phyloP scores from a whole-genome alignment of 305 asterid genomes.

The Rubia tinctorum region DNA sequence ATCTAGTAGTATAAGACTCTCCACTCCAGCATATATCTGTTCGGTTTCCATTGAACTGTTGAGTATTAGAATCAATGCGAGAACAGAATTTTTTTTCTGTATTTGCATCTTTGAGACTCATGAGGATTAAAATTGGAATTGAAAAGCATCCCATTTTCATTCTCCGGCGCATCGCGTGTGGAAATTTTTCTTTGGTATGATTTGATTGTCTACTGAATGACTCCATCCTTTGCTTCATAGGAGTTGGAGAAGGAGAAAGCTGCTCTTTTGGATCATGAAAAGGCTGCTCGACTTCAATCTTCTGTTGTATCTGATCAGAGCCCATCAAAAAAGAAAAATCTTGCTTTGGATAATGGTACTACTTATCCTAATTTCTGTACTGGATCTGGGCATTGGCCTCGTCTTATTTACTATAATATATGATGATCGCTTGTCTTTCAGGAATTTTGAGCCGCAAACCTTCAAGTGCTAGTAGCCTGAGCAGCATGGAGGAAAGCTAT shows the following conservation, averaged over 20 bases:
- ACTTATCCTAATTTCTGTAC: not conserved
- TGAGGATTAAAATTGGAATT: not conserved
- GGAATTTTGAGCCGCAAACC: slow-evolving; percentile 61
- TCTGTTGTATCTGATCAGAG: slow-evolving; percentile 51
- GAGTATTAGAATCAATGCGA: not conserved
- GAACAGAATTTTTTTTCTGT: not conserved
- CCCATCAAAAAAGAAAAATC: slow-evolving; percentile 50
- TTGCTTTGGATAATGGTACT: slow-evolving; percentile 68
- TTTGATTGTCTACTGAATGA: slow-evolving; percentile 14
- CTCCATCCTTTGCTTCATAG: slow-evolving; percentile 32
- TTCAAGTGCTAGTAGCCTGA: slow-evolving; percentile 84
- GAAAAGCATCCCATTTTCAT: not conserved
- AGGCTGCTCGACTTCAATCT: slow-evolving; percentile 54
- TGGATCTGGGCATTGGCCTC: not conserved
- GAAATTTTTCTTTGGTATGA: not conserved
- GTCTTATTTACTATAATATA: slow-evolving; percentile 16
- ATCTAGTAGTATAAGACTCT: not conserved
- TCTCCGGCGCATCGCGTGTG: not conserved
- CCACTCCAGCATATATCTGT: not conserved
- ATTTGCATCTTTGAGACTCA: not conserved
- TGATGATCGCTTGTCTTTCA: slow-evolving; percentile 30
- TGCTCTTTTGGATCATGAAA: slow-evolving; percentile 84
- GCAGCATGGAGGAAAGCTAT: slow-evolving; percentile 92
- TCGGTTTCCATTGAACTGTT: not conserved
- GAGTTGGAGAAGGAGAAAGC: slow-evolving; percentile 78